Conservation (phyloP, 345 rosid species). For the Boechera retrofracta region DNA sequence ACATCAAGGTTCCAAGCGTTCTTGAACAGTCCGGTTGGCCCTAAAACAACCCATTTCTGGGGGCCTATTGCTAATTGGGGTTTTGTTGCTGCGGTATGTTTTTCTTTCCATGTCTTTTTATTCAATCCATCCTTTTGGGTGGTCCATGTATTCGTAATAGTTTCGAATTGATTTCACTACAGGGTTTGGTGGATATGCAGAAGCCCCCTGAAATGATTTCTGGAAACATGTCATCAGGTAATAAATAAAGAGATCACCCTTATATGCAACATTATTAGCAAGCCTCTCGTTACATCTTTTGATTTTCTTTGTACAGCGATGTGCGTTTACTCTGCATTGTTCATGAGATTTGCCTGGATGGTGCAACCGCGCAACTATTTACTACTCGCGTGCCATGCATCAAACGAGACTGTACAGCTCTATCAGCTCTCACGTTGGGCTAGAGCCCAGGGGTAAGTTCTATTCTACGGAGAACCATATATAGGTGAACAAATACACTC, state of each 20-base stretch:
- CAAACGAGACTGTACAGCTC: constrained; percentile 95
- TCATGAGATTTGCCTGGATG: constrained; percentile 97
- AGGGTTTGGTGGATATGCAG: constrained; percentile 91
- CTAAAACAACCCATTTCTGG: constrained; percentile 90
- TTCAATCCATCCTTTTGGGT: background rate
- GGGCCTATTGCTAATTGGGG: constrained; percentile 96
- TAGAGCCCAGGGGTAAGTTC: constrained; percentile 65
- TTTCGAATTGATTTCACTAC: constrained; percentile 18
- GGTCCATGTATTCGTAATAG: background rate
- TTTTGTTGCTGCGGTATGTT: constrained; percentile 74
- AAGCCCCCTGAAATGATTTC: constrained; percentile 98
- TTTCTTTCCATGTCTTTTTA: constrained; percentile 28
- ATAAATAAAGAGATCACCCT: background rate
- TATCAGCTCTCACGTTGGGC: constrained; percentile 95
- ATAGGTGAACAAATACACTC: background rate
- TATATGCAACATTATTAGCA: background rate
- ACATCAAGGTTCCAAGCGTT: constrained; percentile 71
- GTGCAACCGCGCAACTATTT: constrained; percentile 85
- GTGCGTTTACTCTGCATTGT: constrained; percentile 77
- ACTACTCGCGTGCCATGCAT: constrained; percentile 91
- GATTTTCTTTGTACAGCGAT: constrained; percentile 53
- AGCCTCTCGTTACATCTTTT: background rate
- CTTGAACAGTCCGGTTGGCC: constrained; percentile 86
- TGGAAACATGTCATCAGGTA: constrained; percentile 85
- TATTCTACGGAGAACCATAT: background rate